These are phyloP conservation scores for Pseudocercospora fuligena DNA, from an alignment of 2,329 filamentous ascomycete genomes.

Conservation along the genomic window DNA sequence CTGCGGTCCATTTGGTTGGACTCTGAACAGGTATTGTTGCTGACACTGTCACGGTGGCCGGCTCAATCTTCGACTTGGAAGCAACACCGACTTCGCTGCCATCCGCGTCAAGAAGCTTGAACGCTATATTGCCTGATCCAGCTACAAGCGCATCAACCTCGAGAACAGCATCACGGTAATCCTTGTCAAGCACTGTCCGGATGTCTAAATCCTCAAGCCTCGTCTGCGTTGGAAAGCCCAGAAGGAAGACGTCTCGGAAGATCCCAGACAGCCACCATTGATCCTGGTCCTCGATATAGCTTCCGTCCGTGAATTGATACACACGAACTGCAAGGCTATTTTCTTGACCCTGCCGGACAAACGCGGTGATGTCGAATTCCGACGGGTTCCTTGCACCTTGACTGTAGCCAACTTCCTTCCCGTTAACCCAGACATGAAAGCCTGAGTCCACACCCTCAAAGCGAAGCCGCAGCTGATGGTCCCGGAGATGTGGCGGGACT, in stretches of 20 bases:
- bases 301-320: slow-evolving; percentile 72
- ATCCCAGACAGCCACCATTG: slow-evolving; percentile 52
- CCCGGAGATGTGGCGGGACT: slow-evolving; percentile 54
- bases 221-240: slow-evolving; percentile 58
- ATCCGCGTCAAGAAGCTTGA: slow-evolving; percentile 44
- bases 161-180: slow-evolving; percentile 59
- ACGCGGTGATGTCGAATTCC: slow-evolving; percentile 69
- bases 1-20: slow-evolving; percentile 72
- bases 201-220: slow-evolving; percentile 65
- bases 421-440: slow-evolving; percentile 73
- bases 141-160: slow-evolving; percentile 24
- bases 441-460: slow-evolving; percentile 76
- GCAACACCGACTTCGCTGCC: slow-evolving; percentile 43
- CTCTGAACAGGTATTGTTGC: slow-evolving; percentile 52
- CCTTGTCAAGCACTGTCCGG: slow-evolving; percentile 57
- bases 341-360: slow-evolving; percentile 50
- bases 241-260: slow-evolving; percentile 68
- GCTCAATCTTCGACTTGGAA: slow-evolving; percentile 7
- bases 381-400: slow-evolving; percentile 71
- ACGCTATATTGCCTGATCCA: slow-evolving; percentile 50
- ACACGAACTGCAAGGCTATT: slow-evolving; percentile 69
- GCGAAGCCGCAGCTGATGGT: slow-evolving; percentile 63
- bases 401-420: slow-evolving; percentile 66
- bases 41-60: slow-evolving; percentile 32
- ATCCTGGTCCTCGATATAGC: slow-evolving; percentile 66